Conservation (phyloP, 1,284 basidiomycete genomes). For the Pseudozyma hubeiensis region DNA sequence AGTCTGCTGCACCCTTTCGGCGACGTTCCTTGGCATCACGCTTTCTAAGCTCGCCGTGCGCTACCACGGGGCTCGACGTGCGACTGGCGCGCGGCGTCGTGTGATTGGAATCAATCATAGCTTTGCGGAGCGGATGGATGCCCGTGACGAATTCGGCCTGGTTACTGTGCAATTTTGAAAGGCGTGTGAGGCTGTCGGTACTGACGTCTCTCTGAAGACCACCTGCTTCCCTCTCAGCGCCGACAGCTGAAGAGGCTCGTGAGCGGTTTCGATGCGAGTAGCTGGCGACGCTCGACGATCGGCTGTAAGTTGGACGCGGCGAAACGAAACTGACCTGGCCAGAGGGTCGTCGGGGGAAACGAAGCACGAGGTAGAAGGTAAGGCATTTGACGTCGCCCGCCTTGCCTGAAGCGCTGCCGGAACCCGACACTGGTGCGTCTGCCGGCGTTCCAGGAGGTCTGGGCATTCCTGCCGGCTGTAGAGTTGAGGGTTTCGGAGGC, state of each 20-base stretch:
- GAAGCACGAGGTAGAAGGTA: slow-evolving; percentile 57
- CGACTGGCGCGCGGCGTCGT: slow-evolving; percentile 49
- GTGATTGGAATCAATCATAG: slow-evolving; percentile 50
- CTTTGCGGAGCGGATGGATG: slow-evolving; percentile 43
- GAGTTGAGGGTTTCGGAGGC: slow-evolving; percentile 43
- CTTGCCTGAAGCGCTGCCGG: slow-evolving; percentile 43
- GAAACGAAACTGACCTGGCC: slow-evolving; percentile 33
- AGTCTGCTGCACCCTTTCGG: slow-evolving; percentile 6
- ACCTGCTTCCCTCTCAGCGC: slow-evolving; percentile 14
- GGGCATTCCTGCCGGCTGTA: slow-evolving; percentile 28
- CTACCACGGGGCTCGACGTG: slow-evolving; percentile 36
- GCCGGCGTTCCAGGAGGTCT: slow-evolving; percentile 46
- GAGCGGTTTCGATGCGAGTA: slow-evolving; percentile 29
- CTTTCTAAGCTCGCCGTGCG: slow-evolving; percentile 37
- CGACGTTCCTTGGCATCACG: slow-evolving; percentile 28
- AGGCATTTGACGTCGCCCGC: slow-evolving; percentile 54
- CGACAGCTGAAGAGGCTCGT: slow-evolving; percentile 36
- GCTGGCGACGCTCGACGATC: slow-evolving; percentile 37
- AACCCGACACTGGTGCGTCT: slow-evolving; percentile 41
- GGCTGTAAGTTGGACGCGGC: slow-evolving; percentile 37
- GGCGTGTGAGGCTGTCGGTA: slow-evolving; percentile 32
- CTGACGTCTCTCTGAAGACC: slow-evolving; percentile 29
- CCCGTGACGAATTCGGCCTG: slow-evolving; percentile 37
- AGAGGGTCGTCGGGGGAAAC: slow-evolving; percentile 47
- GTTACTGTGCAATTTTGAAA: slow-evolving; percentile 27